Base-by-base conservation (phyloP, 1,139 yeast genomes). In the Diutina scorzettiae region DNA sequence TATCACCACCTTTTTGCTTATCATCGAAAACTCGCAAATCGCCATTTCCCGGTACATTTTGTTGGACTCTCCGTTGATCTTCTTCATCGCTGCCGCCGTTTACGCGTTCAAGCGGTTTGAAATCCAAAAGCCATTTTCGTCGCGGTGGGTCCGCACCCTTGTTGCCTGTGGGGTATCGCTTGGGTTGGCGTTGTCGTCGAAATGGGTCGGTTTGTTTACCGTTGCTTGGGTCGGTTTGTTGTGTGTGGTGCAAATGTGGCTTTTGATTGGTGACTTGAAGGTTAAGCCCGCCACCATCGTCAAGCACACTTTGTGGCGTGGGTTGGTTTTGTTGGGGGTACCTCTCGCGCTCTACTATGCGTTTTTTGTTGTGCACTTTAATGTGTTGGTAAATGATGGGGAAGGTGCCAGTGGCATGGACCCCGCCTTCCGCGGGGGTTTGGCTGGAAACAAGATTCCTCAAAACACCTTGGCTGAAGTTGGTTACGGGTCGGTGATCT, bases 191-290 rank as follows among this genome's bases (percentile, higher is more conserved):
- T 69, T 82, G 28, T 77, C 89, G 37, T 80, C 95, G 40, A 93
- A 93, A 61, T 91, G 98, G 97, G 97, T 91, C 41, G 99, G 98
- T 43, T 66, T 91, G 41, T 91, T 91, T 69, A 42, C 43, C 31
- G 41, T 50, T 14, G 52, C 51, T 7, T 93, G 98, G 97, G 76
- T 85, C 47, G 98, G 98, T 41, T 43, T 73, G 5, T 59, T 77
- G 48, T 86, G 94, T 51, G 58, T 79, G 18, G 72, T 77, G 63
- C 93, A 85, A 56, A 62, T 91, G 52, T 89, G 96, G 96, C 76
- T 85, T 58, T 62, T 83, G 47, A 63, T 87, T 55, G 98, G 97
- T 50, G 98, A 93, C 62, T 72, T 89, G 56, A 56, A 73, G 2
- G 72, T 85, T n/a, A 55, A 79, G 11, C 52, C 78, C 7, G 61